A percentile compares a stretch with the other conserved stretches of the same genome.
These are phyloP conservation scores for Cryphonectria naterciae DNA, from an alignment of 2,329 filamentous ascomycete genomes.

Conservation along the genomic window DNA sequence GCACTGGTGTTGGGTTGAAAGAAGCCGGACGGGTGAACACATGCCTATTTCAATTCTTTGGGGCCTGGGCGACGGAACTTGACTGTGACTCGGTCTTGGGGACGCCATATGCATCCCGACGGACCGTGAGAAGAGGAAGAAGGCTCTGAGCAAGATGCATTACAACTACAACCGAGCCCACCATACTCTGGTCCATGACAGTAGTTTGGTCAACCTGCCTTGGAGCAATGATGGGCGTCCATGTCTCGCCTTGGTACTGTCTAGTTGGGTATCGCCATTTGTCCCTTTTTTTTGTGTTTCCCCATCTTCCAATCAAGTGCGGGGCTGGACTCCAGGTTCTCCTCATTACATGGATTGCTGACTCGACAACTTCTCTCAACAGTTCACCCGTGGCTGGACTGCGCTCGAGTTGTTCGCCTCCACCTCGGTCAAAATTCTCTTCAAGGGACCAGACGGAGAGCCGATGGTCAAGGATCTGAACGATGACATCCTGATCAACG, in stretches of 20 bases:
- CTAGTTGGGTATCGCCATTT: constrained; percentile 9
- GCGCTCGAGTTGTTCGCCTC: constrained; percentile 33
- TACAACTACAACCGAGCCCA: constrained; percentile 32
- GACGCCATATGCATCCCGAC: constrained; percentile 37
- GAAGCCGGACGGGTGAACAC: no score
- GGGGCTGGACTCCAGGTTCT: no score
- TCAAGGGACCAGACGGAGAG: constrained; percentile 20
- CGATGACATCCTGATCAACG: constrained; percentile 27
- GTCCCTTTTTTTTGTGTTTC: no score
- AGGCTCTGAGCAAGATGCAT: constrained; percentile 34
- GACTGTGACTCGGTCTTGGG: constrained; percentile 26
- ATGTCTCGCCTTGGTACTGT: constrained; percentile 31
- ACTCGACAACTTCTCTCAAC: background rate
- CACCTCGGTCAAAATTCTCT: constrained; percentile 30
- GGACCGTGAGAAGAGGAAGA: constrained; percentile 27
- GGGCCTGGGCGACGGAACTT: no score
- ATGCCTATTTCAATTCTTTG: no score
- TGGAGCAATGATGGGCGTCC: constrained; percentile 17
- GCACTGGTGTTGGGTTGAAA: no score
- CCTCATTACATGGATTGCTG: no score
- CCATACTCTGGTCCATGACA: constrained; percentile 33
- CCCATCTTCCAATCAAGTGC: no score
- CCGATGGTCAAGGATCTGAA: constrained; percentile 32
- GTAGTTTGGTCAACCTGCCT: constrained; percentile 13
- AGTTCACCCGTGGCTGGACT: constrained; percentile 34